Percentiles rank a stretch among this genome's conserved stretches.
Evolutionary conservation across 805 yeast species (phyloP).

Genomic region (Spathaspora passalidarum): DNA sequence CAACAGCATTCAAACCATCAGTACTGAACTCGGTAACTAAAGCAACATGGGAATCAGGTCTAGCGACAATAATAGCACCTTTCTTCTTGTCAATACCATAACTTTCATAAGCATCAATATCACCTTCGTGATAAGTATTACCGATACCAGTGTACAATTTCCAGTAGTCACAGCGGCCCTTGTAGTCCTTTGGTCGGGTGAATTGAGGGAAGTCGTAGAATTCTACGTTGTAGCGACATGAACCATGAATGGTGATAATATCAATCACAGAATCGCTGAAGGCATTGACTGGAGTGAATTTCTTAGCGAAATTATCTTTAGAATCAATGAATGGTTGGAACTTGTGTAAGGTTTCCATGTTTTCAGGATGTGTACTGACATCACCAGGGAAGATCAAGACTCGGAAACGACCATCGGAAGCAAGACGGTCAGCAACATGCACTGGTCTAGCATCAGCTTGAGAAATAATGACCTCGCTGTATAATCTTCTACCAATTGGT

Average conservation of each 20-base stretch:
- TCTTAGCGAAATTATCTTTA: slow-evolving; percentile 12
- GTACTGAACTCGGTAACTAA: slow-evolving; percentile 15
- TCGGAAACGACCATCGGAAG: slow-evolving; percentile 29
- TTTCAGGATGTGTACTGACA: slow-evolving; percentile 7
- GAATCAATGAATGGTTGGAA: slow-evolving; percentile 10
- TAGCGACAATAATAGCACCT: slow-evolving; percentile 22
- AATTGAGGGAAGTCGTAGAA: slow-evolving; percentile 23
- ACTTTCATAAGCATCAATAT: slow-evolving; percentile 19
- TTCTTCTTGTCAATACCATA: slow-evolving; percentile 22
- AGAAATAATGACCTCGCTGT: slow-evolving; percentile 16
- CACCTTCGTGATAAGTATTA: slow-evolving; percentile 24
- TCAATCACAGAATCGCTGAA: slow-evolving; percentile 21
- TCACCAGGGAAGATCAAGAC: slow-evolving; percentile 25
- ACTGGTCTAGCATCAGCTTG: slow-evolving; percentile 24
- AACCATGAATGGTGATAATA: slow-evolving; percentile 20
- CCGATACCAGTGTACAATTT: slow-evolving; percentile 22
- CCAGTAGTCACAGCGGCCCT: slow-evolving; percentile 24
- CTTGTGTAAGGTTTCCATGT: slow-evolving; percentile 6
- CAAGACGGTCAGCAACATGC: slow-evolving; percentile 18
- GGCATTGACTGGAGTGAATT: slow-evolving; percentile 23
- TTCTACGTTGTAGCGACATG: slow-evolving; percentile 15
- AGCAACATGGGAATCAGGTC: slow-evolving; percentile 33
- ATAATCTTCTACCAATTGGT: slow-evolving; percentile 23
- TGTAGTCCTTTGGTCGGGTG: slow-evolving; percentile 19
- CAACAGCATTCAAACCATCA: slow-evolving; percentile 14